Base-by-base conservation (phyloP, 108 stramenopile genomes). In the Chaetoceros tenuissimus region DNA sequence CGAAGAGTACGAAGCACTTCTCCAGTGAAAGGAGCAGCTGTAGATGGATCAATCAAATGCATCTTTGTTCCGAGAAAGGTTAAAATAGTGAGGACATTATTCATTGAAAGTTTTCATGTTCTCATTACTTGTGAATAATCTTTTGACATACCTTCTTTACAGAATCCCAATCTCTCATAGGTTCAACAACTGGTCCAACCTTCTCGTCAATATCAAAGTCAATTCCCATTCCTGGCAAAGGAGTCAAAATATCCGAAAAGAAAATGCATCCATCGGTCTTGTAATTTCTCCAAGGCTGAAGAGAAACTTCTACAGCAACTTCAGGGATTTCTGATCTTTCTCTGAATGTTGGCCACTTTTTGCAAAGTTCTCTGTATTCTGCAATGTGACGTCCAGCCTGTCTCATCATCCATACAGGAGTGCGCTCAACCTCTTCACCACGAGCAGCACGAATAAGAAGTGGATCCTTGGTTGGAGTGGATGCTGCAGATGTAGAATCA, bases 331-430 rank as follows among this genome's bases (percentile, higher is more conserved):
- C 96, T 24, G 80, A 86, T 17, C 97, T 81, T 58, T 95, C 73
- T 28, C 96, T 81, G 66, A 99, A 99, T 26, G 93, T 94, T 2
- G 96, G 90, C 50, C 91, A 94, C 59, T 92, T 91, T 47, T 97
- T 94, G 61, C 94, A 95, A 29, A 96, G 77, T 51, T 97, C 96
- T 31, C 99, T 84, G 59, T 97, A 99, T 62, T 92, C 96, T 30
- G 75, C 62, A 63, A 99, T 97, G 73, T 99, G 97, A 49, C 98
- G 79, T 40, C 99, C 99, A 24, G 97, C 99, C 63, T 99, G 99
- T 60, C 99, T 82, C 96, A 98, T 98, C 85, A 97, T 96, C 99
- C 99, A 99, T 21, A 99, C 98, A 5, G 99, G 99, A 20, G 94
- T 77, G n/a, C 96, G 93, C 63, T 97, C 93, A 1, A 86, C 78